A percentile compares a stretch with the other conserved stretches of the same genome.
Evolutionary conservation across 257 asterid genomes (phyloP).

Genomic region (Fraxinus pennsylvanica): DNA sequence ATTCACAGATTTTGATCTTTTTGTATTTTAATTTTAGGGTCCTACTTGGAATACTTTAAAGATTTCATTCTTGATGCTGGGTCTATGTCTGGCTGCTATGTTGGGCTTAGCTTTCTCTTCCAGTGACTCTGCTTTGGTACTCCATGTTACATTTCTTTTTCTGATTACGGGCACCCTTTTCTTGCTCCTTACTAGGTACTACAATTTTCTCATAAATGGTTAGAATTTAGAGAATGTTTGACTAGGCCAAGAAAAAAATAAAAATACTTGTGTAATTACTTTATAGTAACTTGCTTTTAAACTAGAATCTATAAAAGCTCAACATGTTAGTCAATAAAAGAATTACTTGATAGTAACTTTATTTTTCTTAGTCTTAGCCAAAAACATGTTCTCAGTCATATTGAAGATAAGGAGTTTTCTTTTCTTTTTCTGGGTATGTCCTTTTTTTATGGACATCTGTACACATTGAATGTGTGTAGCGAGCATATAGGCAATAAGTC

Average conservation of each 20-base stretch:
- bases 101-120: constrained; percentile 80
- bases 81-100: constrained; percentile 73
- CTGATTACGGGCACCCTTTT: constrained; percentile 71
- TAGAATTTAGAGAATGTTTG: background rate
- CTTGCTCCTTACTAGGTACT: constrained; percentile 75
- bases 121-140: constrained; percentile 63
- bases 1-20: constrained; percentile 21
- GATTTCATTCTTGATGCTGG: constrained; percentile 76
- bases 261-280: too few species aligned
- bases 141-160: constrained; percentile 77
- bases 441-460: background rate
- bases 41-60: constrained; percentile 88
- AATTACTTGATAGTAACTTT: too few species aligned
- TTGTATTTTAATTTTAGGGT: constrained; percentile 41
- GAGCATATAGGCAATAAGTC: background rate
- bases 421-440: background rate
- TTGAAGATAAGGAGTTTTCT: background rate
- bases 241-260: background rate
- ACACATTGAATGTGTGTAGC: background rate
- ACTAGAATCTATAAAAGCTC: background rate
- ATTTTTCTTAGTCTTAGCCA: too few species aligned
- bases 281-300: too few species aligned
- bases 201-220: background rate
- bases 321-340: background rate
- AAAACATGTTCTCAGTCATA: background rate